Evolutionary conservation across 345 rosid species (phyloP).

Genomic region (Gossypium turneri): DNA sequence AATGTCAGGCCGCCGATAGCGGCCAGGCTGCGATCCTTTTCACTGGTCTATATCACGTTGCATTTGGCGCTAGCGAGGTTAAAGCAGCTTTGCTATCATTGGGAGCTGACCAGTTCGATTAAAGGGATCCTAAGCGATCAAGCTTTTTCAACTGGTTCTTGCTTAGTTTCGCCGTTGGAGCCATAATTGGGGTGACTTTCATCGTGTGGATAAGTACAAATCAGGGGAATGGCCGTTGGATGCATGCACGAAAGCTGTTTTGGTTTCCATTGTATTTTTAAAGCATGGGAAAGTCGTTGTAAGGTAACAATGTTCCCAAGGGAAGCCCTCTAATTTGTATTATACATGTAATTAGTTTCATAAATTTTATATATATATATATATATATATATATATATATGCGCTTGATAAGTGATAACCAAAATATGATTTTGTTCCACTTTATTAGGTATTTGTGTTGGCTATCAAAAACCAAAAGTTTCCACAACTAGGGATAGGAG

Average conservation of each 20-base stretch:
- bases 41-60: constrained; percentile 49
- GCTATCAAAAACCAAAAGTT: constrained; percentile 38
- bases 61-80: constrained; percentile 50
- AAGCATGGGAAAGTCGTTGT: constrained; percentile 47
- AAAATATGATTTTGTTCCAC: neutral
- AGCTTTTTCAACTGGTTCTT: constrained; percentile 68
- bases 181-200: constrained; percentile 44
- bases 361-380: too few relatives aligned
- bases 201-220: constrained; percentile 48
- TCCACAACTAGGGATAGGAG: constrained; percentile 36
- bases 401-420: neutral
- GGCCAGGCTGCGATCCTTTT: constrained; percentile 36
- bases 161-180: constrained; percentile 46
- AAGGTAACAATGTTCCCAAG: constrained; percentile 38
- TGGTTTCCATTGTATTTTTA: constrained; percentile 29
- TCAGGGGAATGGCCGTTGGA: constrained; percentile 51
- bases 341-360: constrained; percentile 34
- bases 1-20: constrained; percentile 34
- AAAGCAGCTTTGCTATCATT: constrained; percentile 51
- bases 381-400: too few relatives aligned
- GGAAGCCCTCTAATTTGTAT: constrained; percentile 49
- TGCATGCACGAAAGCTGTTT: constrained; percentile 28
- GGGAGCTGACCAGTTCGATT: constrained; percentile 65
- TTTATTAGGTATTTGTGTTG: constrained; percentile 32
- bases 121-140: constrained; percentile 41